Base-by-base conservation (phyloP, 2,329 filamentous ascomycete genomes). In the Parastagonospora nodorum region DNA sequence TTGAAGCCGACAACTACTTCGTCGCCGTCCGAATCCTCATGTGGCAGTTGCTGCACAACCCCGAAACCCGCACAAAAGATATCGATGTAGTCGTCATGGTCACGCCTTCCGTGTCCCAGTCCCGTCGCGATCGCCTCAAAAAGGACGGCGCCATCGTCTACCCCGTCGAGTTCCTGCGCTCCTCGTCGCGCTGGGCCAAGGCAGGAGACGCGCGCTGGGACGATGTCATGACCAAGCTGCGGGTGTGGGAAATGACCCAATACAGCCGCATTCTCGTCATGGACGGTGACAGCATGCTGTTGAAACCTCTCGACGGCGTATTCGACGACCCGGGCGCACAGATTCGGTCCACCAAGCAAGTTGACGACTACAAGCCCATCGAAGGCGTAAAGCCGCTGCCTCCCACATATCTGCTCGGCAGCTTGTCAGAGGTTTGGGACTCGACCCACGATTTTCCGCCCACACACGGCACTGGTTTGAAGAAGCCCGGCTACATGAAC, bases 221-320 rank as follows among this genome's bases (percentile, higher is more conserved):
- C 39, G 64, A 74, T 28, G 63, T 75, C 19, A 62, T 76, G 63
- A 67, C 69, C 12, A 77, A 77, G 57, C 58, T 77, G 24, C 70
- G 71, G 19, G 61, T 74, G 2, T 76, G 66, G 65, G 60, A 75
- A 53, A 62, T 76, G 47, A 71, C 63, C 1, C 62, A 74, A 36
- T 76, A 74, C 56, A 52, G 49, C 12, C 58, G 61, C 8, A 66
- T 76, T 35, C 57, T 63, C 27, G 68, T 75, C 53, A 52, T 76
- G 7, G 73, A 76, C 42, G 69, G 62, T 39, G 73, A 76, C 52
- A 72, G 57, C 2, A 56, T 74, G 35, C 61, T 75, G 12, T 54
- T 57, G 16, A 41, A 52, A 15, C 58, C 66, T 0, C 53, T 74
- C 8, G 70, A 74, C 50, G 67, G 53, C 37, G 57, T 75, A 28